A percentile compares a stretch with the other conserved stretches of the same genome.
These are phyloP conservation scores for Colletotrichum sp. DNA, from an alignment of 2,329 filamentous ascomycete species.

Conservation along the genomic window DNA sequence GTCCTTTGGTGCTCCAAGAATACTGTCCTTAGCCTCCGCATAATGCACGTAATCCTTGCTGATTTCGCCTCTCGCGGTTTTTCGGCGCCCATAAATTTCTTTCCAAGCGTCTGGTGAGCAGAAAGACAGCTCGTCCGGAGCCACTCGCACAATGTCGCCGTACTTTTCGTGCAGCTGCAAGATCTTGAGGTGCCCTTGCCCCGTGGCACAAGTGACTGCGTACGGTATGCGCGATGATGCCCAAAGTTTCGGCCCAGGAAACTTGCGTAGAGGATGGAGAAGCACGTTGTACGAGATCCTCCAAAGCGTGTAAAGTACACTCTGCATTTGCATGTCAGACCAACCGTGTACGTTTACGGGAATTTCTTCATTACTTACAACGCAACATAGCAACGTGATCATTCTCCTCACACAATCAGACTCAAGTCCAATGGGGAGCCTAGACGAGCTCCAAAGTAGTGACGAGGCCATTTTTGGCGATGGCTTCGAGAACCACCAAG, in stretches of 20 bases:
- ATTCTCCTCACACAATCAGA: not conserved
- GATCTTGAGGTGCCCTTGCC: not conserved
- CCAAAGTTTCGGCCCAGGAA: conserved; percentile 27
- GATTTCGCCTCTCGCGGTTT: not conserved
- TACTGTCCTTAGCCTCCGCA: not conserved
- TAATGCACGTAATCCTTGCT: not conserved
- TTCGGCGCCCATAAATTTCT: conserved; percentile 38
- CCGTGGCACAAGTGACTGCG: not conserved
- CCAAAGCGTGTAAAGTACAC: not conserved
- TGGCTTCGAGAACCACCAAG: not conserved
- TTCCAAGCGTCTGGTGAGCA: conserved; percentile 34
- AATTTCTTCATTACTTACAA: not conserved
- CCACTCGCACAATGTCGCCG: conserved; percentile 49
- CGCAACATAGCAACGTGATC: not conserved
- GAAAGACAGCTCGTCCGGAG: conserved; percentile 50
- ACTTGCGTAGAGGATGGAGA: conserved; percentile 31
- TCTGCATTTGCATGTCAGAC: not conserved
- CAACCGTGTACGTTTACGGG: not conserved
- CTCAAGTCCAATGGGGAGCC: not conserved
- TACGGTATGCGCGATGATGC: not conserved
- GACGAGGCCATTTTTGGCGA: not conserved
- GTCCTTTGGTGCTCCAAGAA: not conserved
- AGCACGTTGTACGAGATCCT: conserved; percentile 24
- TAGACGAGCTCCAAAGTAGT: not conserved
- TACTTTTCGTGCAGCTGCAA: conserved; percentile 39